Evolutionary conservation across 2,329 filamentous ascomycete genomes (phyloP).

Genomic region (Allantophomopsis lycopodina): DNA sequence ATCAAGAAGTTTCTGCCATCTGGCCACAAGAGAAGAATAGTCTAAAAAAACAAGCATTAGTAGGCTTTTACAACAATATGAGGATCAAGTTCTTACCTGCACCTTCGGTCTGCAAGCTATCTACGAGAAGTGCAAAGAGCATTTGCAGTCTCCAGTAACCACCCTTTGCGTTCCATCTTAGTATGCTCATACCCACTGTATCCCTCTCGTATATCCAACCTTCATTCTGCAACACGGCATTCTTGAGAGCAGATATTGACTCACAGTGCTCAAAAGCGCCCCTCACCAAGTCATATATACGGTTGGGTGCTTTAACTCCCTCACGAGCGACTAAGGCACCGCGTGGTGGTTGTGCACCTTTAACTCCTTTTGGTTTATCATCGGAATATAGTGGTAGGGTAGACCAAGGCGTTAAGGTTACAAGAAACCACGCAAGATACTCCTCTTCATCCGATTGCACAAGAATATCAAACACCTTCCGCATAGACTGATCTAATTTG

Average conservation of each 20-base stretch:
- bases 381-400: conserved; percentile 28
- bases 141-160: conserved; percentile 60
- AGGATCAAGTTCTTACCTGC: conserved; percentile 18
- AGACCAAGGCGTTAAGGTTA: conserved; percentile 62
- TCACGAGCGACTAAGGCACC: conserved; percentile 55
- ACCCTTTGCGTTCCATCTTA: conserved; percentile 49
- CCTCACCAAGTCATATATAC: conserved; percentile 52
- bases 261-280: conserved; percentile 47
- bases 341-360: conserved; percentile 40
- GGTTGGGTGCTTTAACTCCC: conserved; percentile 70
- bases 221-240: conserved; percentile 31
- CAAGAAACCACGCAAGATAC: conserved; percentile 68
- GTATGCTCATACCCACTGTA: conserved; percentile 59
- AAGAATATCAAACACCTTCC: conserved; percentile 37
- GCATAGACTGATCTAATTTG: conserved; percentile 25
- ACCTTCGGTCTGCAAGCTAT: conserved; percentile 33
- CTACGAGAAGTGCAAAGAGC: conserved; percentile 52
- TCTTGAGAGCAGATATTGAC: conserved; percentile 51
- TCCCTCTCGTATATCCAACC: conserved; percentile 39
- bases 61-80: neutral
- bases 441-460: conserved; percentile 47
- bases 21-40: conserved; percentile 21
- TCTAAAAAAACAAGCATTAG: neutral
- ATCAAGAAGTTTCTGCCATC: conserved; percentile 41
- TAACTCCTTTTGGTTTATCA: conserved; percentile 24